phyloP scores from a whole-genome alignment of 306 rosid species.

The Lagenaria siceraria region DNA sequence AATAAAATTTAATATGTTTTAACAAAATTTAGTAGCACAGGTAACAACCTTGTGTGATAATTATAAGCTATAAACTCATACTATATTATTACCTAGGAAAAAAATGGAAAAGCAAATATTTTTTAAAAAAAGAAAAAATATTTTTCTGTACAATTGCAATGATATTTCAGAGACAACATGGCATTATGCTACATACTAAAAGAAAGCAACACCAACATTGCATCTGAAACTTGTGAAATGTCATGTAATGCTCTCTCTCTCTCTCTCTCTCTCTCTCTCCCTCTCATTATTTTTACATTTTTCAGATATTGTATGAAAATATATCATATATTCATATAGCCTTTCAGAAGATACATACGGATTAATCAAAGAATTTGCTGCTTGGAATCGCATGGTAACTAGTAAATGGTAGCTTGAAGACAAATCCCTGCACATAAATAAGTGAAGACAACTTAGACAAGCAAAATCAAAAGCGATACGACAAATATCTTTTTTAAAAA shows the following conservation, averaged over 20 bases:
- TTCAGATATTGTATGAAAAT: slow-evolving; percentile 27
- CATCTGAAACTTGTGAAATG: slow-evolving; percentile 17
- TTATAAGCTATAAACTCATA: no score
- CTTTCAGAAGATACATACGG: slow-evolving; percentile 50
- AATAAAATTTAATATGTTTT: no score
- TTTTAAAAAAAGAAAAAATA: no score
- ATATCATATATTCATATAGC: slow-evolving; percentile 34
- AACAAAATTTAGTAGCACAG: neutral
- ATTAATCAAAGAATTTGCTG: slow-evolving; percentile 63
- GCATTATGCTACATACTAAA: slow-evolving; percentile 8
- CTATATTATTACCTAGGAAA: neutral
- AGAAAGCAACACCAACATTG: slow-evolving; percentile 29
- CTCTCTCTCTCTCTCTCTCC: slow-evolving; percentile 17
- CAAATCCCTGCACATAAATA: slow-evolving; percentile 35
- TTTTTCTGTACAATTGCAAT: neutral
- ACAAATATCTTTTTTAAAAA: no score
- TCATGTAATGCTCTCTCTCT: slow-evolving; percentile 11
- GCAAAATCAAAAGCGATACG: neutral
- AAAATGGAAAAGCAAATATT: neutral
- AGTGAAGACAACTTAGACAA: neutral
- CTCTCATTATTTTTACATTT: slow-evolving; percentile 42
- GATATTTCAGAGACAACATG: slow-evolving; percentile 1
- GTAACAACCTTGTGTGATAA: no score
- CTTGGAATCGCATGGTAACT: slow-evolving; percentile 35
- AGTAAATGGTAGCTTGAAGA: slow-evolving; percentile 14